These are phyloP conservation scores for Elaeis guineensis DNA, from an alignment of 176 grass and related monocot genomes.

Conservation along the genomic window DNA sequence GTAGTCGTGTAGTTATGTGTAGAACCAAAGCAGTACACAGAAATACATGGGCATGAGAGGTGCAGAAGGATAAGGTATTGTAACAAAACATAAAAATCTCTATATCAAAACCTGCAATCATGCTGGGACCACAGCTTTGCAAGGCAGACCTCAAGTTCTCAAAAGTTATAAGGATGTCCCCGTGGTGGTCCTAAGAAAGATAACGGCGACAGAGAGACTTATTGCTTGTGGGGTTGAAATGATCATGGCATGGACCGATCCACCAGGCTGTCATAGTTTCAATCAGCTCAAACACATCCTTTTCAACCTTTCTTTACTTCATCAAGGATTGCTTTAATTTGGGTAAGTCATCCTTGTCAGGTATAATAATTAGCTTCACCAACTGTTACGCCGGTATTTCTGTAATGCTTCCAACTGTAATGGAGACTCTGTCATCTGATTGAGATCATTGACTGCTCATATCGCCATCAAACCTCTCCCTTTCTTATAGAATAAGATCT, in stretches of 20 bases:
- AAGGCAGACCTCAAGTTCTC: background rate
- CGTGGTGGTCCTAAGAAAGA: background rate
- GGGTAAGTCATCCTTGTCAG: too few relatives aligned
- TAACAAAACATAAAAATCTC: too few relatives aligned
- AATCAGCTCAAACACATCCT: background rate
- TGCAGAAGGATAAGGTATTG: too few relatives aligned
- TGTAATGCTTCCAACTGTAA: too few relatives aligned
- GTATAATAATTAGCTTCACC: too few relatives aligned
- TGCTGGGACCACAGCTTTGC: background rate
- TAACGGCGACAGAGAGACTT: background rate
- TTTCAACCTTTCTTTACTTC: background rate
- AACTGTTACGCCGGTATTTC: too few relatives aligned
- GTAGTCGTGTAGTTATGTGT: background rate
- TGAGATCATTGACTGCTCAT: too few relatives aligned
- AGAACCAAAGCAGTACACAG: too few relatives aligned
- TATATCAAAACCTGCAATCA: background rate
- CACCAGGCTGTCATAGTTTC: slow-evolving; percentile 6
- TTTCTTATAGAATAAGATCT: background rate
- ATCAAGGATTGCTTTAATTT: too few relatives aligned
- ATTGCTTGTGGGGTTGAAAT: background rate
- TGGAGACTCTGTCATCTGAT: too few relatives aligned
- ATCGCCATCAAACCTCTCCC: background rate
- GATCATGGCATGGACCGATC: background rate
- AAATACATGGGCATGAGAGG: too few relatives aligned
- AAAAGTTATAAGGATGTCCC: background rate